Evolutionary conservation across 441 rosid species (phyloP).

Genomic region (Eugenia klotzschiana): DNA sequence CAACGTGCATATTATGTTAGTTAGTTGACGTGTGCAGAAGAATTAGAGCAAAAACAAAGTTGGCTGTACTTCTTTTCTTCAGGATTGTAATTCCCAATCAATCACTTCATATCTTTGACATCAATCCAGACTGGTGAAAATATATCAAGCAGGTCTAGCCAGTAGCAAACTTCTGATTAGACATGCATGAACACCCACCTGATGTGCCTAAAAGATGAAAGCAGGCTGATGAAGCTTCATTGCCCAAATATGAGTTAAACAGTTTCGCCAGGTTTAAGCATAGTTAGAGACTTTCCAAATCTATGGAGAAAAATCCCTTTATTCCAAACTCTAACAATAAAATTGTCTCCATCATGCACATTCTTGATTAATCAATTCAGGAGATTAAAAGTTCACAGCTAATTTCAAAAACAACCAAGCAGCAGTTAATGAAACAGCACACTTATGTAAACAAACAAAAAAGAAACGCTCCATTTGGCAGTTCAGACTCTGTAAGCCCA

Average conservation of each 20-base stretch:
- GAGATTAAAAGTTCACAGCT: neutral
- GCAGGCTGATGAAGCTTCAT: neutral
- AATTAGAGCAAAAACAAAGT: neutral
- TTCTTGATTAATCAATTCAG: neutral
- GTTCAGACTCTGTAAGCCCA: neutral
- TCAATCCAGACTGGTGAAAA: neutral
- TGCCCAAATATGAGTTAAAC: neutral
- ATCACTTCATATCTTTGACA: neutral
- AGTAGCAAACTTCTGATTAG: neutral
- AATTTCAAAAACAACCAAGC: neutral
- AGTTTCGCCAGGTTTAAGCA: neutral
- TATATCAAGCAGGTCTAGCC: neutral
- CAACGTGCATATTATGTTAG: neutral
- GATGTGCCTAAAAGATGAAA: neutral
- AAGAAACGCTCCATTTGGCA: neutral
- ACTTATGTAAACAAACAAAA: neutral
- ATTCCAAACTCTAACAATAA: neutral
- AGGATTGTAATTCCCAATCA: neutral
- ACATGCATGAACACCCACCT: neutral
- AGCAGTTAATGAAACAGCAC: neutral
- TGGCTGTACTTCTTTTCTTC: neutral
- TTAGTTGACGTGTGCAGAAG: neutral
- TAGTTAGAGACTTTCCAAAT: neutral
- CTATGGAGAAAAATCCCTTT: neutral
- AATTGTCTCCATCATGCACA: neutral